Percentiles rank a stretch among this genome's conserved stretches.
phyloP scores from a whole-genome alignment of 768 basidiomycete genomes.

The Kwoniella heveanensis region DNA sequence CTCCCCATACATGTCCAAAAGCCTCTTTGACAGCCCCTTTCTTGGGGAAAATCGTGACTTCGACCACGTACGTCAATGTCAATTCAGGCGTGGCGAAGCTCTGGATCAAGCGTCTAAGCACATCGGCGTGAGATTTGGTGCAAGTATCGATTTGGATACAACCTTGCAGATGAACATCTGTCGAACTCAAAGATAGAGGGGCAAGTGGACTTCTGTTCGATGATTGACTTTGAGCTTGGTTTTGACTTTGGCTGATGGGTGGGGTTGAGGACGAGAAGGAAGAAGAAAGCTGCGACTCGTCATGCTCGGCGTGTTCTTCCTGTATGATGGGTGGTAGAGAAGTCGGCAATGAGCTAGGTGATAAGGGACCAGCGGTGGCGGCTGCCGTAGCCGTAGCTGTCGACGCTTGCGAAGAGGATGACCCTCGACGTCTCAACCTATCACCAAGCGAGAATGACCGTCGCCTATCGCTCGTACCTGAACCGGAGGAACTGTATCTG shows the following conservation, averaged over 20 bases:
- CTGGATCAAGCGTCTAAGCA: constrained; percentile 23
- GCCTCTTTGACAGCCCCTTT: constrained; percentile 45
- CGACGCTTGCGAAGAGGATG: neutral
- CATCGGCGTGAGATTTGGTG: neutral
- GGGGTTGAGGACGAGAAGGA: neutral
- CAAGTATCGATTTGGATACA: constrained; percentile 16
- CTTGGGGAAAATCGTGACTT: constrained; percentile 44
- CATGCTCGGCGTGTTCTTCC: neutral
- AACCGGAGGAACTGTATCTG: constrained; percentile 14
- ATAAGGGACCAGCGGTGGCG: neutral
- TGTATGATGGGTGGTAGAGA: neutral
- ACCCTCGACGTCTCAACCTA: constrained; percentile 3
- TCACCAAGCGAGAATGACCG: constrained; percentile 7
- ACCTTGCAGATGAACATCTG: constrained; percentile 47
- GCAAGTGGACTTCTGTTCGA: neutral
- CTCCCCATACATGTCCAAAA: constrained; percentile 51
- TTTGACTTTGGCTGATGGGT: neutral
- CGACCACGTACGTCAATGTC: constrained; percentile 45
- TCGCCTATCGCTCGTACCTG: constrained; percentile 5
- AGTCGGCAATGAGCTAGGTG: neutral
- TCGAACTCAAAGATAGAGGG: constrained; percentile 13
- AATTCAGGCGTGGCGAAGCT: constrained; percentile 45
- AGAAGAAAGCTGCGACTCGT: too few relatives aligned
- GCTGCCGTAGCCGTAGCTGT: neutral
- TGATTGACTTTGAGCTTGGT: neutral